Evolutionary conservation across 2,329 filamentous ascomycete genomes (phyloP).

Genomic region (Sarocladiaceae sp.): DNA sequence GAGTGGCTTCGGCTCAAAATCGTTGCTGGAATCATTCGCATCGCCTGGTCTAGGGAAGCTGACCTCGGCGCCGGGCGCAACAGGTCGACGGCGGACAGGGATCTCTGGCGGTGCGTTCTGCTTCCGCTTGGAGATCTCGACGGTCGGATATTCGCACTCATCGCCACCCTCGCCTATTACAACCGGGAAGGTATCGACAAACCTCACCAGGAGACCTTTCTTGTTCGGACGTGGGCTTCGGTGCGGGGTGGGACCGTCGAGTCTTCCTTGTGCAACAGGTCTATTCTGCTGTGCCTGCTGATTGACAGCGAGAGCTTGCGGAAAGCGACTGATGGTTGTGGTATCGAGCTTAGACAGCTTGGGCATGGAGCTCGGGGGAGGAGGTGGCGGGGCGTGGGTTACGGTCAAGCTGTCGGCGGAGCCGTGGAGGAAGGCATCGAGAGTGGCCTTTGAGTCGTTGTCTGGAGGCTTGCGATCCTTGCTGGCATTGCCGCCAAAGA

Average conservation of each 20-base stretch:
- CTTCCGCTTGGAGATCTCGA: constrained; percentile 62
- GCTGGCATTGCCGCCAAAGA: constrained; percentile 39
- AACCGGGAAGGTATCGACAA: constrained; percentile 65
- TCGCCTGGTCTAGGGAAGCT: constrained; percentile 13
- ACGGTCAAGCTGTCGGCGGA: constrained; percentile 49
- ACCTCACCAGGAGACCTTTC: constrained; percentile 69
- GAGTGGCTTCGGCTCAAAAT: constrained; percentile 48
- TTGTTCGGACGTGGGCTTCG: constrained; percentile 42
- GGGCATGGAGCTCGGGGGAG: constrained; percentile 33
- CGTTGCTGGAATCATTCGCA: constrained; percentile 22
- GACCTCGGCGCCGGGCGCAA: constrained; percentile 11
- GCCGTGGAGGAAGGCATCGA: constrained; percentile 55
- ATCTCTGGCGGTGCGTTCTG: constrained; percentile 16
- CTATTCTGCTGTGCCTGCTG: constrained; percentile 38
- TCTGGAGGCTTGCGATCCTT: constrained; percentile 34
- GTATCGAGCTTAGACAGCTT: constrained; percentile 52
- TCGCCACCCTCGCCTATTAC: constrained; percentile 90
- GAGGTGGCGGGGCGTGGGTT: constrained; percentile 41
- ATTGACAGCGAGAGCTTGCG: constrained; percentile 43
- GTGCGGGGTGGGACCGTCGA: constrained; percentile 36
- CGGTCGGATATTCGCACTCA: constrained; percentile 65
- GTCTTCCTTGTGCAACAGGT: constrained; percentile 29
- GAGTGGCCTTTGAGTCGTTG: constrained; percentile 34
- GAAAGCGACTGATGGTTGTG: constrained; percentile 47
- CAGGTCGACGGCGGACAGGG: background rate